Base-by-base conservation (phyloP, 345 rosid species). In the Populus deltoides region DNA sequence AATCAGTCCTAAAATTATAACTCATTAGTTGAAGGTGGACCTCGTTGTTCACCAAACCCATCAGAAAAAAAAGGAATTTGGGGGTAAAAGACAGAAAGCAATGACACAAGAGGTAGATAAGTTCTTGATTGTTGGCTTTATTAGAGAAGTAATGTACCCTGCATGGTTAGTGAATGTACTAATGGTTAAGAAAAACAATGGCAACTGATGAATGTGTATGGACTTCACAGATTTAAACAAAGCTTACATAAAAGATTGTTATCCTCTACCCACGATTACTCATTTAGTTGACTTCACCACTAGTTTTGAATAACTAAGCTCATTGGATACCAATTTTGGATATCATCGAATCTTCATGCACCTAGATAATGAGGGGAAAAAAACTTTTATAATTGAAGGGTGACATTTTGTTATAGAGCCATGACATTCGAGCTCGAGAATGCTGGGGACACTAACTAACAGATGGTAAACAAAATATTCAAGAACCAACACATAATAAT, bases 251-350 rank as follows among this genome's bases (percentile, higher is more conserved):
- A 49, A 49, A 16, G 55, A 49, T 49, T 15, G 17, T 5, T 49
- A 16, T 17, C 22, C 1, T 49, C 22, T 16, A 1, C 22, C 12
- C 5, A 16, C 1, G 55, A 49, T 49, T 49, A 8, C 15, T 47
- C 6, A 1, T 1, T 4, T 16, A 16, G 55, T 49, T 49, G 6
- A 49, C 16, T 49, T 7, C 2, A 4, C 0, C 0, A 5, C 0
- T 0, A 12, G 2, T 49, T 49, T 15, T 49, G 1, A 49, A 20
- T 17, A 49, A 15, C 6, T 49, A 49, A 49, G 8, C 55, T 49
- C 5, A 1, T 49, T 49, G 7, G 2, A 17, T 49, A 7, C 6
- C 22, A 49, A 16, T 49, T 49, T 1, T 5, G 0, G 55, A 49
- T 1, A 49, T 49, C 55, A 49, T 12, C 6, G 11, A 49, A 16